Evolutionary conservation across 176 grass and related monocot species (phyloP), one percentile per base, ranked within the genome.

Genomic region (Raddia guianensis): DNA sequence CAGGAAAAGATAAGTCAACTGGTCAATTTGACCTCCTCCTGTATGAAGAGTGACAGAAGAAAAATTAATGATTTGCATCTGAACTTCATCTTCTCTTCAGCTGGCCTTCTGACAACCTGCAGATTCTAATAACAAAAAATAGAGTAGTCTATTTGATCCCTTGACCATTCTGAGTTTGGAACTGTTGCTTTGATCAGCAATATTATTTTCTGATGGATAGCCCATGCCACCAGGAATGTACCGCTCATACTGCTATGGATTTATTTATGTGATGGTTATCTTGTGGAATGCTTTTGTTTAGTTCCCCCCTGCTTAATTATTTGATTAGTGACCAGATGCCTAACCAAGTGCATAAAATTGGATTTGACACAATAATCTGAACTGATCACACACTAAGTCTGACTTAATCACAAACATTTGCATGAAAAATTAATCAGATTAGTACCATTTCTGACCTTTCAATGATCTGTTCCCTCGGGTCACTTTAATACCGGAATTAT

Each of bases 111-210:
- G 80, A 78, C 68, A 74, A 18, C 19, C 59, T 67, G 34, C 43
- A 67, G 80, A 83, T 79, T 84, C 75, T 66, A 16, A 21, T 61
- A 72, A 44, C 55, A 78, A 81, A 81, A 85, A 82, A 76, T 87
- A 87, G 12, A 63, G 21, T 46, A 75, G 72, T 76, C 63, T 64
- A 70, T 76, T 63, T 76, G 85, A 70, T 76, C 62, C 72, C 54
- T 70, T 87, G 78, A 70, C 37, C 72, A 87, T 60, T 75, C 21
- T 87, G 7, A 67, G 71, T 18, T 13, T 63, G 57, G 19, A 75
- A 81, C 63, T 81, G 32, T 81, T 52, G 58, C 76, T 35, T 66
- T 81, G 52, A 76, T 68, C 63, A 70, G n/a, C 9, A 76, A 70
- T 80, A 67, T 67, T 19, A 9, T 66, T 74, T 80, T 74, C 19